phyloP scores from a whole-genome alignment of 1,284 basidiomycete species.

The Heterobasidion irregulare region DNA sequence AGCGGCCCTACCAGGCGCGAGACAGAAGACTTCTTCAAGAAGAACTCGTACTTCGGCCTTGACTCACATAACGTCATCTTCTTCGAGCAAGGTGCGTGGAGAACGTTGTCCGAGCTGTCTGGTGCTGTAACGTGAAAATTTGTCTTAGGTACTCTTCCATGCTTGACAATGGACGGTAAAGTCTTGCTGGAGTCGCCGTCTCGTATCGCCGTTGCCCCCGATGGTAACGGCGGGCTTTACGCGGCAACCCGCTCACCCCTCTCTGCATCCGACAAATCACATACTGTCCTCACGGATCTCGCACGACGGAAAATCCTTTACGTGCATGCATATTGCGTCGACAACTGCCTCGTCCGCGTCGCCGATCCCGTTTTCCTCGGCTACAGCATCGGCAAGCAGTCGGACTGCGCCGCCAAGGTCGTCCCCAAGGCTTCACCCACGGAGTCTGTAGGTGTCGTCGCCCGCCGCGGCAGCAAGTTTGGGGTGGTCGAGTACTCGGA shows the following conservation, averaged over 20 bases:
- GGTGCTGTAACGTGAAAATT: neutral
- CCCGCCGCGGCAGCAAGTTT: constrained; percentile 72
- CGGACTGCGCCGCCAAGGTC: constrained; percentile 93
- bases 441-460: constrained; percentile 95
- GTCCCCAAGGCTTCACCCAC: constrained; percentile 84
- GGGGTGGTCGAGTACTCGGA: constrained; percentile 98
- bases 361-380: constrained; percentile 97
- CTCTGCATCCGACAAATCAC: constrained; percentile 46
- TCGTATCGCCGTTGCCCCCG: constrained; percentile 87
- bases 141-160: constrained; percentile 82
- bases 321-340: constrained; percentile 95
- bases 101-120: neutral
- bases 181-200: constrained; percentile 80
- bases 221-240: constrained; percentile 97
- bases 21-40: constrained; percentile 82
- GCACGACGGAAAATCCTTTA: constrained; percentile 74
- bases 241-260: constrained; percentile 83
- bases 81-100: constrained; percentile 89
- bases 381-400: constrained; percentile 79
- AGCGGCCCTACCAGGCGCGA: constrained; percentile 88
- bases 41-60: constrained; percentile 82
- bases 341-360: constrained; percentile 97
- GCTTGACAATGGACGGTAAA: constrained; percentile 91
- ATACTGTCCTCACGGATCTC: constrained; percentile 83
- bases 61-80: constrained; percentile 77